phyloP scores from a whole-genome alignment of 1,284 basidiomycete genomes.

The Dichomitus squalens region DNA sequence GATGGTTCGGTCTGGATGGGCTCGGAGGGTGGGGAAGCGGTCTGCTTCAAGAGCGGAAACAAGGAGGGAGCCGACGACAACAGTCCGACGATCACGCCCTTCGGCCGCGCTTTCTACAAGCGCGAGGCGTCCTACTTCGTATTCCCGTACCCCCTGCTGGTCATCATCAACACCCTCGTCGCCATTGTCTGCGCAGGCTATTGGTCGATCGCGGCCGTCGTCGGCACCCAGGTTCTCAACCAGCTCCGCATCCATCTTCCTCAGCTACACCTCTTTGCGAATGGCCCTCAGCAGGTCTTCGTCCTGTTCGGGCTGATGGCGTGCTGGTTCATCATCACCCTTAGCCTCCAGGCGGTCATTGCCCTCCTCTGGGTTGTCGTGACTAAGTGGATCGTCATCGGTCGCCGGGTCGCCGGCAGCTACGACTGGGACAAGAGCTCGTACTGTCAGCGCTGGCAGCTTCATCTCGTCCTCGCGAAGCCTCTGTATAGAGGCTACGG shows the following conservation, averaged over 20 bases:
- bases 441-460: constrained; percentile 26
- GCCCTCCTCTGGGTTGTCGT: constrained; percentile 39
- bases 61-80: constrained; percentile 25
- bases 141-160: constrained; percentile 42
- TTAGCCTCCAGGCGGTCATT: constrained; percentile 40
- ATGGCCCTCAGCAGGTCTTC: constrained; percentile 39
- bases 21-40: constrained; percentile 40
- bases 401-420: constrained; percentile 28
- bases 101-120: constrained; percentile 50
- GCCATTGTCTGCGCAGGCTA: constrained; percentile 38
- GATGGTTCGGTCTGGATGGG: constrained; percentile 51
- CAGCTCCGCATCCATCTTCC: constrained; percentile 36
- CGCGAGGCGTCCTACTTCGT: constrained; percentile 46
- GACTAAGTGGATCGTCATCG: constrained; percentile 45
- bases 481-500: constrained; percentile 21
- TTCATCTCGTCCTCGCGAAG: constrained; percentile 24
- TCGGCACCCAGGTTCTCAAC: constrained; percentile 41
- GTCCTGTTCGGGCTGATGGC: constrained; percentile 41
- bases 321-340: constrained; percentile 37
- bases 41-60: constrained; percentile 26
- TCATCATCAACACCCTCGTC: constrained; percentile 34
- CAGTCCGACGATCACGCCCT: constrained; percentile 43
- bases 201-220: constrained; percentile 45
- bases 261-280: constrained; percentile 35
- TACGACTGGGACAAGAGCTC: constrained; percentile 27